Evolutionary conservation across 805 yeast species (phyloP).

Genomic region (Starmerella riodocensis): DNA sequence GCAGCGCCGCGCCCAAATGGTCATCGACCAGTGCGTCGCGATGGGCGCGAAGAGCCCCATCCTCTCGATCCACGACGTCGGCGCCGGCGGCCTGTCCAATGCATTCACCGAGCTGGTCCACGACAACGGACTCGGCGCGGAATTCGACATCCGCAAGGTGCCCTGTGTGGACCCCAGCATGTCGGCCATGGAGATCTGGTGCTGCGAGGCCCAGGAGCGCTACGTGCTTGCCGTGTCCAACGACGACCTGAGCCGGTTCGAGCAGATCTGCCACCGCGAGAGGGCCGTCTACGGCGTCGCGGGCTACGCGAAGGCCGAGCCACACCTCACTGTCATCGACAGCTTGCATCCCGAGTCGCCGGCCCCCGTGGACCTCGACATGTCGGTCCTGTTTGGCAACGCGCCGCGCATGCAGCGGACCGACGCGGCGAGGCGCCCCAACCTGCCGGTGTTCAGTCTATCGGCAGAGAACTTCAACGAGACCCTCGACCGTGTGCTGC

Average conservation of each 20-base stretch:
- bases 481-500: constrained; percentile 69
- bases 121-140: constrained; percentile 91
- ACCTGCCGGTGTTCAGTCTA: constrained; percentile 26
- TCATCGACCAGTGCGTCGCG: constrained; percentile 84
- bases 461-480: constrained; percentile 34
- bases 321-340: constrained; percentile 71
- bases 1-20: constrained; percentile 98
- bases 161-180: constrained; percentile 89
- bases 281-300: constrained; percentile 94
- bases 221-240: constrained; percentile 87
- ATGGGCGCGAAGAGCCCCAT: constrained; percentile 66
- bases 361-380: constrained; percentile 80
- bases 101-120: constrained; percentile 96
- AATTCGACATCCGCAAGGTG: constrained; percentile 78
- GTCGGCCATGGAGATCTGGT: constrained; percentile 99
- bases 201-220: constrained; percentile 98
- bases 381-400: constrained; percentile 90
- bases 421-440: constrained; percentile 50
- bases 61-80: constrained; percentile 94
- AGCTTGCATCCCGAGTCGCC: constrained; percentile 51
- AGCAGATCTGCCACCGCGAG: constrained; percentile 79
- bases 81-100: constrained; percentile 97
- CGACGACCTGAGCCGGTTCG: constrained; percentile 56
- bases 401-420: constrained; percentile 88
- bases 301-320: constrained; percentile 82